A percentile compares a stretch with the other conserved stretches of the same genome.
These are phyloP conservation scores for Aspergillus nanangensis DNA, from an alignment of 495 filamentous ascomycete species.

Conservation along the genomic window DNA sequence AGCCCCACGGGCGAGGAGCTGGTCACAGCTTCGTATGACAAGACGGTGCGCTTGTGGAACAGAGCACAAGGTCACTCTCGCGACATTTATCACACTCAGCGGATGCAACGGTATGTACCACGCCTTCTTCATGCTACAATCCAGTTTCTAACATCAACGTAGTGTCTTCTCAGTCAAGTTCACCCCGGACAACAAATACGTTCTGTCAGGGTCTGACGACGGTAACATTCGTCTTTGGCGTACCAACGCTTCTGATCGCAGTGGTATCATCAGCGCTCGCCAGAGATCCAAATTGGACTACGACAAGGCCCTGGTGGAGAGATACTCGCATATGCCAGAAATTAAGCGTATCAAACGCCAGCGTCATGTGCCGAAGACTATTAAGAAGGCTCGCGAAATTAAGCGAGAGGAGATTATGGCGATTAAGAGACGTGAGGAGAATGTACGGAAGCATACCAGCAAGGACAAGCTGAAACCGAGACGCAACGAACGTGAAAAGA, in stretches of 20 bases:
- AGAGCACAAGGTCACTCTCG: conserved; percentile 75
- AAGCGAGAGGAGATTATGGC: conserved; percentile 84
- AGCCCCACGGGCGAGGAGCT: conserved; percentile 92
- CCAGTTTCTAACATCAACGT: conserved; percentile 3
- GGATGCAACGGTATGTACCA: conserved; percentile 73
- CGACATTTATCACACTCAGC: conserved; percentile 95
- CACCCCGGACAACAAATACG: conserved; percentile 83
- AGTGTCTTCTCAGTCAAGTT: conserved; percentile 81
- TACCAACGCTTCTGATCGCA: conserved; percentile 77
- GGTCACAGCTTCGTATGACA: conserved; percentile 85
- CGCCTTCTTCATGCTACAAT: not conserved
- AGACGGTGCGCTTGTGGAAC: conserved; percentile 74
- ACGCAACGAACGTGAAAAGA: conserved; percentile 86
- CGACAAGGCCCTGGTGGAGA: conserved; percentile 74
- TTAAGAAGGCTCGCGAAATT: conserved; percentile 98
- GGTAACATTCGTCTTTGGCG: conserved; percentile 94
- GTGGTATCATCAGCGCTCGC: conserved; percentile 76
- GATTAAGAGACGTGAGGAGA: conserved; percentile 89
- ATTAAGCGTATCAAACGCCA: conserved; percentile 86
- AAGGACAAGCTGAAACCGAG: conserved; percentile 66
- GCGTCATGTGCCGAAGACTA: conserved; percentile 83
- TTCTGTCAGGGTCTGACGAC: conserved; percentile 85
- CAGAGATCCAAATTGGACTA: conserved; percentile 90
- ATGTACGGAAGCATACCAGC: conserved; percentile 84
- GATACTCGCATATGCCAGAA: conserved; percentile 95